Conservation (phyloP, 2,329 filamentous ascomycete genomes). For the Botrytis porri region DNA sequence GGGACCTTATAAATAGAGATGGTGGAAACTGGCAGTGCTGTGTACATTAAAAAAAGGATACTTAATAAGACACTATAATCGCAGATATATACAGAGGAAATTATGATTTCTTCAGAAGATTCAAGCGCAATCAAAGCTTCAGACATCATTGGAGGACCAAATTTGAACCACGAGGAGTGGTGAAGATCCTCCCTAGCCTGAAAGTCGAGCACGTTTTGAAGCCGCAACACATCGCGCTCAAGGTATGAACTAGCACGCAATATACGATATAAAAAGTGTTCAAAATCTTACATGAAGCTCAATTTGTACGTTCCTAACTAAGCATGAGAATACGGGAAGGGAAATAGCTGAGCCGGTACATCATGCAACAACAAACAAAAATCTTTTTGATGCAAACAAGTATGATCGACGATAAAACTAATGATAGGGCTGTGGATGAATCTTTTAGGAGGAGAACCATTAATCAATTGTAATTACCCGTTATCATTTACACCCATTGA, state of each 20-base stretch:
- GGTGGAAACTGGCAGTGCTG: background rate
- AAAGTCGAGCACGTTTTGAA: background rate
- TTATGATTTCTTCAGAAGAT: background rate
- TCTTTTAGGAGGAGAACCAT: background rate
- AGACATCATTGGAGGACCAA: background rate
- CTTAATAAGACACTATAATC: background rate
- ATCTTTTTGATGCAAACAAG: background rate
- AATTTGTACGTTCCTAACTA: background rate
- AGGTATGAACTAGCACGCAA: background rate
- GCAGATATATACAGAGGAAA: too few relatives aligned
- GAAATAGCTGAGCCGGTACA: constrained; percentile 8
- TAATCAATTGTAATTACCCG: background rate
- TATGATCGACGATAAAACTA: background rate
- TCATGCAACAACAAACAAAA: background rate
- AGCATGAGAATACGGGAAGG: background rate
- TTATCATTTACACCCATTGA: background rate
- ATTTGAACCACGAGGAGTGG: background rate
- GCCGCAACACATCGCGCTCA: background rate
- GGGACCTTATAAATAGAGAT: background rate
- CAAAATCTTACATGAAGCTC: background rate
- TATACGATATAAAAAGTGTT: background rate
- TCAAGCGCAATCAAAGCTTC: background rate
- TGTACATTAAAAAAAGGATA: background rate
- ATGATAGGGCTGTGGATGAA: background rate
- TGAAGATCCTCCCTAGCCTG: background rate